Percentiles rank a stretch among this genome's conserved stretches.
These are phyloP conservation scores for Botryotinia globosa DNA, from an alignment of 2,329 filamentous ascomycete species.

Conservation along the genomic window DNA sequence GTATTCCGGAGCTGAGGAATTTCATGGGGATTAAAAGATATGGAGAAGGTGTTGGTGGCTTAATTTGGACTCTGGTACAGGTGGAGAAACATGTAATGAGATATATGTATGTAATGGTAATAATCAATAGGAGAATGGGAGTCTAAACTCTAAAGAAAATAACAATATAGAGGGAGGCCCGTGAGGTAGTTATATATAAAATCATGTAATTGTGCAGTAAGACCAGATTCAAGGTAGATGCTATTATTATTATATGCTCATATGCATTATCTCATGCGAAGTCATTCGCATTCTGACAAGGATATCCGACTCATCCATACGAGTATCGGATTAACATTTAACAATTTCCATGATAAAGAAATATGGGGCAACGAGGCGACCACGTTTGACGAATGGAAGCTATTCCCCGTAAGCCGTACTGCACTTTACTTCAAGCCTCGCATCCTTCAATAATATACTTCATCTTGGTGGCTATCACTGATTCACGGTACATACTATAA, in stretches of 20 bases:
- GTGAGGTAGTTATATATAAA: background rate
- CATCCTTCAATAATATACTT: background rate
- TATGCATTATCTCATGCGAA: background rate
- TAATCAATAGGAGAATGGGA: background rate
- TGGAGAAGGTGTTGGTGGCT: background rate
- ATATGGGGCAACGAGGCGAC: background rate
- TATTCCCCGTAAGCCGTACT: background rate
- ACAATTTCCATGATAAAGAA: background rate
- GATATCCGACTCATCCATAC: background rate
- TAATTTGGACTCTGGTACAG: background rate
- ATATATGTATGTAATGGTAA: background rate
- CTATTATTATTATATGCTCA: background rate
- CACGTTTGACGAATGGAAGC: background rate
- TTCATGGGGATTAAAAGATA: background rate
- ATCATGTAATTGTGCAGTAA: background rate
- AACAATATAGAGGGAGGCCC: background rate
- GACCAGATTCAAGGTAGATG: background rate
- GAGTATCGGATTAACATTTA: background rate
- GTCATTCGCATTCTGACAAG: background rate
- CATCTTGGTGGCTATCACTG: background rate
- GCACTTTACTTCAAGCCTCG: background rate
- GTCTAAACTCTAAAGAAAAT: background rate
- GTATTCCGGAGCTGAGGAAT: too few relatives aligned
- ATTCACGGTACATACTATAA: background rate
- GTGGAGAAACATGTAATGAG: background rate